Conservation (phyloP, 2,329 filamentous ascomycete genomes). For the Pleomassaria siparia region DNA sequence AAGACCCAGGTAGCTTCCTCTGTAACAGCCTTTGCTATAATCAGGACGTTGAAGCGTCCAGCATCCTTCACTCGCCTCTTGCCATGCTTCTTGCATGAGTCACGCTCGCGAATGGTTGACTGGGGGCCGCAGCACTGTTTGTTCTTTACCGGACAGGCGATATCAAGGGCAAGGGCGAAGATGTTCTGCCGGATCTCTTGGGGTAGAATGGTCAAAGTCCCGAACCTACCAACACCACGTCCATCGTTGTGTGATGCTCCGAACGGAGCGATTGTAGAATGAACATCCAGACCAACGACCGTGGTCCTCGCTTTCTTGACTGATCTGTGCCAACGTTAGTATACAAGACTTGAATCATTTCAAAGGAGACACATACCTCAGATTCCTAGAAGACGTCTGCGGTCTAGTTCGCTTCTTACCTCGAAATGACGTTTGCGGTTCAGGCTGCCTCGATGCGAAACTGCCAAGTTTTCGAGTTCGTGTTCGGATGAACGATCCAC, state of each 20-base stretch:
- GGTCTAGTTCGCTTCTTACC: not conserved
- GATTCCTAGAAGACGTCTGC: not conserved
- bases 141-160: conserved; percentile 8
- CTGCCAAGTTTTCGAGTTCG: no score
- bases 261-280: no score
- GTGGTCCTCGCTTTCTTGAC: not conserved
- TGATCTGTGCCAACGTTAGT: not conserved
- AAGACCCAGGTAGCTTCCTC: conserved; percentile 17
- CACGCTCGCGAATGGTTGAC: conserved; percentile 14
- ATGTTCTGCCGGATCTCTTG: conserved; percentile 16
- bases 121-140: conserved; percentile 16
- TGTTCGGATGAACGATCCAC: no score
- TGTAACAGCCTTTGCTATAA: conserved; percentile 10
- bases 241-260: no score
- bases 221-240: no score
- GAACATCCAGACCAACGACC: no score
- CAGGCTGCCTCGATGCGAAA: no score
- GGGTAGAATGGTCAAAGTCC: conserved; percentile 10
- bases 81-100: conserved; percentile 17
- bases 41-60: conserved; percentile 18
- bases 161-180: conserved; percentile 10
- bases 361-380: not conserved
- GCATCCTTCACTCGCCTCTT: not conserved
- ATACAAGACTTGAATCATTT: not conserved
- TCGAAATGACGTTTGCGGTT: no score